Conservation (phyloP, 371 early-diverging fungal species). For the Zychaea mexicana region DNA sequence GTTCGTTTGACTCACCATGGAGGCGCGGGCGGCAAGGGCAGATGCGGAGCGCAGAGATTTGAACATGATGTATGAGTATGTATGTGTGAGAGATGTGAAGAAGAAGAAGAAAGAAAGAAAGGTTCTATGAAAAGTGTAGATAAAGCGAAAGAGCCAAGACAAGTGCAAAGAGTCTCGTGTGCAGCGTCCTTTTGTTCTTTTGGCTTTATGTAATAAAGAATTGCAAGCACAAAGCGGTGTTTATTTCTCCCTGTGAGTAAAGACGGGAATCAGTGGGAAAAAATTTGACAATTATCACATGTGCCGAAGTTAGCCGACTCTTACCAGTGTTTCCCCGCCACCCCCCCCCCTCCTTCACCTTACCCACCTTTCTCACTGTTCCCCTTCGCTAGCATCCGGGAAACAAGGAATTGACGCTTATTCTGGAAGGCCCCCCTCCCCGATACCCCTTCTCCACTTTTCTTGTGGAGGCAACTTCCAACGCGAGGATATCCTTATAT, state of each 20-base stretch:
- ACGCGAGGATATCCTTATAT: too few species aligned
- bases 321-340: neutral
- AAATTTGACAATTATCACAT: conserved; percentile 11
- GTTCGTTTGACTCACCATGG: conserved; percentile 44
- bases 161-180: neutral
- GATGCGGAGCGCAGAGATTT: conserved; percentile 55
- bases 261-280: conserved; percentile 12
- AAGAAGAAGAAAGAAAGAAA: too few species aligned
- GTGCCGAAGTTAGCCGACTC: conserved; percentile 11
- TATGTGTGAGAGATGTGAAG: neutral
- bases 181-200: conserved; percentile 4
- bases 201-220: conserved; percentile 11
- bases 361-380: neutral
- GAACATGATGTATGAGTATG: conserved; percentile 45
- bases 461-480: too few species aligned
- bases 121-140: conserved; percentile 14
- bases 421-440: too few species aligned
- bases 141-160: conserved; percentile 6
- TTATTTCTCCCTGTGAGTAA: conserved; percentile 5
- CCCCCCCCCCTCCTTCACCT: neutral
- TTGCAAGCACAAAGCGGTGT: neutral
- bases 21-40: conserved; percentile 51
- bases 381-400: too few species aligned
- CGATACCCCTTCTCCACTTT: too few species aligned
- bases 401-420: too few species aligned